Evolutionary conservation across 495 filamentous ascomycete genomes (phyloP).

Genomic region (Aeminium ludgeri): DNA sequence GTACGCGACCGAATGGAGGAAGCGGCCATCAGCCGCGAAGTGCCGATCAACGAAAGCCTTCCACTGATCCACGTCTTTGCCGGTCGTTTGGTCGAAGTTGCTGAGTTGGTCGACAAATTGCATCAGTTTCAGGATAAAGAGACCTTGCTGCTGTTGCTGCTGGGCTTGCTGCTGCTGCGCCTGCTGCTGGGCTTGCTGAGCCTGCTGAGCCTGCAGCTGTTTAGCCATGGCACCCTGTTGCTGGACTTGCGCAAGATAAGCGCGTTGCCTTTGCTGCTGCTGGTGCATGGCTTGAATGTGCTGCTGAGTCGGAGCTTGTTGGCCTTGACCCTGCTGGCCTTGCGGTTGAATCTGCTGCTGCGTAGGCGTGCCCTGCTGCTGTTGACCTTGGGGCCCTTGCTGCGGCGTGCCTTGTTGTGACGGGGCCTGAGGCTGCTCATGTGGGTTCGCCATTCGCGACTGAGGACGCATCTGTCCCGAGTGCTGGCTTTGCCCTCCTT

Average conservation of each 20-base stretch:
- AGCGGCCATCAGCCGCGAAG: constrained; percentile 47
- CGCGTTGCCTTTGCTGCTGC: constrained; percentile 11
- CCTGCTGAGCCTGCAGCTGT: constrained; percentile 11
- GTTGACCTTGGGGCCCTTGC: constrained; percentile 15
- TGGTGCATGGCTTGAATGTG: constrained; percentile 27
- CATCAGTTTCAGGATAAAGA: constrained; percentile 45
- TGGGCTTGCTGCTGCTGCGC: constrained; percentile 13
- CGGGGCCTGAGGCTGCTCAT: constrained; percentile 4
- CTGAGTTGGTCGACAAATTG: constrained; percentile 56
- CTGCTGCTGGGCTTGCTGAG: constrained; percentile 10
- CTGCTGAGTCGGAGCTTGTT: constrained; percentile 32
- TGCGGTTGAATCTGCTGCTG: constrained; percentile 26
- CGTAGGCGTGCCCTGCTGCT: constrained; percentile 22
- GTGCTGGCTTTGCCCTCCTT: constrained; percentile 1
- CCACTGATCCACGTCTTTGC: constrained; percentile 55
- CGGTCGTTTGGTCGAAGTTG: constrained; percentile 37
- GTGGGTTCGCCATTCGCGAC: constrained; percentile 9
- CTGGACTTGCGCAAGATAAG: constrained; percentile 8
- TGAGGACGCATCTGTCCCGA: constrained; percentile 14
- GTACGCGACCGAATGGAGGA: constrained; percentile 35
- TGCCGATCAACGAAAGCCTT: constrained; percentile 54
- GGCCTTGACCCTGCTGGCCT: constrained; percentile 26
- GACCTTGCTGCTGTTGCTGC: constrained; percentile 22
- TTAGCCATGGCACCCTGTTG: constrained; percentile 10
- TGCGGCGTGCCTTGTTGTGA: constrained; percentile 11